A percentile compares a stretch with the other conserved stretches of the same genome.
phyloP scores from a whole-genome alignment of 805 yeast species.

The Komagataella pastoris region DNA sequence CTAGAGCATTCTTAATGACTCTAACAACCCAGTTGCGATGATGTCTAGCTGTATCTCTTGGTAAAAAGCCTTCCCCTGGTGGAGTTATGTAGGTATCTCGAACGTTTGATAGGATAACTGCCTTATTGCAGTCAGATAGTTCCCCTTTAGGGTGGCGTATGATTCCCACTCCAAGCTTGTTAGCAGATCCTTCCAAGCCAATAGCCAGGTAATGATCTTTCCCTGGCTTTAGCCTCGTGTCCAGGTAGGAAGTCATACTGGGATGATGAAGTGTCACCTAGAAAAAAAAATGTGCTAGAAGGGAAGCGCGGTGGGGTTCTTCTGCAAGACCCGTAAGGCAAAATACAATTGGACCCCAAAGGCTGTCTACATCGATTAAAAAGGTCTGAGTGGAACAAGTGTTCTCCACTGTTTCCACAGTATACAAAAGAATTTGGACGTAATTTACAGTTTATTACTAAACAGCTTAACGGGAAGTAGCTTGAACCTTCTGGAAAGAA shows the following conservation, averaged over 20 bases:
- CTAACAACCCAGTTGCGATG: constrained; percentile 92
- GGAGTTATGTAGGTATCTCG: constrained; percentile 94
- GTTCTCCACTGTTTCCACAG: not conserved
- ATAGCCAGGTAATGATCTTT: constrained; percentile 50
- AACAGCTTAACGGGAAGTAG: constrained; percentile 78
- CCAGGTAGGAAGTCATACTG: constrained; percentile 16
- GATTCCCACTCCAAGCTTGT: constrained; percentile 89
- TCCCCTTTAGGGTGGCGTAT: constrained; percentile 62
- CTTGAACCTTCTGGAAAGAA: constrained; percentile 90
- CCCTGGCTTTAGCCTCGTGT: constrained; percentile 25
- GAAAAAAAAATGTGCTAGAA: not conserved
- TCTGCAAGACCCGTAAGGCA: not conserved
- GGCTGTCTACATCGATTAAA: too few species aligned
- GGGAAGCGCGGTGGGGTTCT: not conserved
- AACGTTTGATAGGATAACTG: constrained; percentile 74
- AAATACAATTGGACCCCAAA: not conserved
- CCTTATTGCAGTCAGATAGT: constrained; percentile 41
- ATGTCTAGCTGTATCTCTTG: constrained; percentile 93
- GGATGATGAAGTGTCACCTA: not conserved
- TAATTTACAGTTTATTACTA: not conserved
- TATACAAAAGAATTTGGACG: not conserved
- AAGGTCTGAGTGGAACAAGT: not conserved
- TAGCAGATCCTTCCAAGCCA: constrained; percentile 96
- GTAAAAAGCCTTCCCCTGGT: constrained; percentile 96
- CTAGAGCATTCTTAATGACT: constrained; percentile 50